Evolutionary conservation across 164 flowering plant species (phyloP).

Genomic region (Annona squamosa): DNA sequence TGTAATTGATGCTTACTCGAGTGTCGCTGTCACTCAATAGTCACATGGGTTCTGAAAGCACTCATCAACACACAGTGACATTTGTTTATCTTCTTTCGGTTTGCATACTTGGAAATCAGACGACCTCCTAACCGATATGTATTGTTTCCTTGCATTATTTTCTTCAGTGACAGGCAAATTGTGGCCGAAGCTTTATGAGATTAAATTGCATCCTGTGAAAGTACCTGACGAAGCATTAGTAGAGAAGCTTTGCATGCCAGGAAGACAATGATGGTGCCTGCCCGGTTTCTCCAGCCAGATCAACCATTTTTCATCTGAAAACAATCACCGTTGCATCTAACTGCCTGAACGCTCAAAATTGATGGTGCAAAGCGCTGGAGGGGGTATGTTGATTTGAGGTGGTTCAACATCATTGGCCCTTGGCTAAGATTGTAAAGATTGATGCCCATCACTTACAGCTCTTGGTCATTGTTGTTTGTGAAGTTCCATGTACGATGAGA

Average conservation of each 20-base stretch:
- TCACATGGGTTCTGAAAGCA: neutral
- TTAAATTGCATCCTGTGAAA: conserved; percentile 43
- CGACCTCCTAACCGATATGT: neutral
- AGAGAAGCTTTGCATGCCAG: conserved; percentile 9
- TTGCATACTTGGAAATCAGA: neutral
- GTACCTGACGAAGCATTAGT: neutral
- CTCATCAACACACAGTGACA: neutral
- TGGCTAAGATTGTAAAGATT: no score
- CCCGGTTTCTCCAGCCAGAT: neutral
- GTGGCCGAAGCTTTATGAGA: conserved; percentile 91
- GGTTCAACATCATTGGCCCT: no score
- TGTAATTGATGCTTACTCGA: neutral
- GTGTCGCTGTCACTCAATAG: neutral
- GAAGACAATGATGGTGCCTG: neutral
- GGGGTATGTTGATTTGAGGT: no score
- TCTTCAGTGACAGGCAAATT: conserved; percentile 77
- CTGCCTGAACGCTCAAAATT: no score
- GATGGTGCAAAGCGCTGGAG: no score
- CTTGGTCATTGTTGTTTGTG: no score
- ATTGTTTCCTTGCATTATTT: neutral
- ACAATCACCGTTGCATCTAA: no score
- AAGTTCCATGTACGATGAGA: no score
- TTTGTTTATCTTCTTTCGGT: neutral
- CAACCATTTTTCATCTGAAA: neutral
- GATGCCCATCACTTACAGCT: no score